Base-by-base conservation (phyloP, 192 early-diverging fungal species). In the Linnemannia elongata region DNA sequence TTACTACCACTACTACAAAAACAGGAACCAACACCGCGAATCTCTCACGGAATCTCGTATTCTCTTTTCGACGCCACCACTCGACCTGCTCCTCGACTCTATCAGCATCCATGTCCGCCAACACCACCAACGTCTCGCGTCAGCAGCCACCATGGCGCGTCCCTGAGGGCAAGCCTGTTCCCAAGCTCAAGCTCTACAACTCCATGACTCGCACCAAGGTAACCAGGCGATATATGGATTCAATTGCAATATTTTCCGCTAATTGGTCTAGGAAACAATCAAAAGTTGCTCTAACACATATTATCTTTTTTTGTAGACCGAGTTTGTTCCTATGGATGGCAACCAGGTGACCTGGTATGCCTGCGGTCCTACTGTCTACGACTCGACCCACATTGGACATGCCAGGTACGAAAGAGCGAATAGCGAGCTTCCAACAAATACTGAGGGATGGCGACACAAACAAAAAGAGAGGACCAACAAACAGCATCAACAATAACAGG, bases 321-420 rank as follows among this genome's bases (percentile, higher is more conserved):
- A 96, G 27, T 99, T 99, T 83, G 91, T 97, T 45, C 98, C 98
- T 4, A 91, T 89, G 52, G 84, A 93, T 8, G 96, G 95, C 30
- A 96, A 96, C 87, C 89, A 89, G 55, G 97, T 99, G 9, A 94
- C 93, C 82, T 99, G 98, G 98, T 99, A 99, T 88, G 95, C 92
- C 79, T 99, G 99, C 91, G 99, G 99, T 35, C 99, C 99, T 17
- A 99, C 99, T 6, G 99, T 99, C 33, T 99, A 99, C 83, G 97
- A 97, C 83, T 93, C 95, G 9, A 94, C 97, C 9, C 99, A 99
- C 86, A 93, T 99, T 88, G 99, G 99, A 39, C 98, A 99, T 81
- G 98, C 98, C 8, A 93, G 97, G 94, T 95, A 91, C 49, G 8
- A 27, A 38, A 18, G 38, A 33, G 60, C 60, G 60, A 66, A 66